Evolutionary conservation across 176 grass and related monocot genomes (phyloP).

Genomic region (Pharus latifolius): DNA sequence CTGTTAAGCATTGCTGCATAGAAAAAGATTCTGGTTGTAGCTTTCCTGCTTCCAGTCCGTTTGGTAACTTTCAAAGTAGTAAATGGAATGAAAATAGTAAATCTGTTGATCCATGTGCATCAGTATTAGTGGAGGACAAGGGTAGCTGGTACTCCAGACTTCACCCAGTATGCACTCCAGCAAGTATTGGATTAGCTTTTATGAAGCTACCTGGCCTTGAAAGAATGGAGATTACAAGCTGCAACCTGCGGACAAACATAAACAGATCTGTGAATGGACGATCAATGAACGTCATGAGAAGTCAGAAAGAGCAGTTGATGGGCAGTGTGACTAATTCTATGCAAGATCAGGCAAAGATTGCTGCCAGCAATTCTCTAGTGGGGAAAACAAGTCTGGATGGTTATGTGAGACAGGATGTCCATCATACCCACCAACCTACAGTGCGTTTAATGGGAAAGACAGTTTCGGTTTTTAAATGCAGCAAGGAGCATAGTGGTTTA

Average conservation of each 20-base stretch:
- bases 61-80: slow-evolving; percentile 19
- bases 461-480: slow-evolving; percentile 39
- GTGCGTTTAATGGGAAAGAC: slow-evolving; percentile 67
- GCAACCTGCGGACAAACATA: not conserved
- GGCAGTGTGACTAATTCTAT: slow-evolving; percentile 7
- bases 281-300: slow-evolving; percentile 6
- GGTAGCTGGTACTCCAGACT: slow-evolving; percentile 27
- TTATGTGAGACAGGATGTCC: slow-evolving; percentile 14
- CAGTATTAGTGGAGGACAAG: slow-evolving; percentile 22
- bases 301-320: slow-evolving; percentile 11
- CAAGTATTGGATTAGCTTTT: slow-evolving; percentile 36
- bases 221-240: slow-evolving; percentile 40
- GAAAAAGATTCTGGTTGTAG: not conserved
- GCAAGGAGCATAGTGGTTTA: slow-evolving; percentile 23
- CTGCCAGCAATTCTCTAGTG: slow-evolving; percentile 4
- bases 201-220: slow-evolving; percentile 55
- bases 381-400: not conserved
- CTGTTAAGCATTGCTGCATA: not conserved
- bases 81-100: slow-evolving; percentile 10
- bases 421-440: slow-evolving; percentile 30
- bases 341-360: slow-evolving; percentile 27
- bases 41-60: slow-evolving; percentile 10
- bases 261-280: slow-evolving; percentile 6
- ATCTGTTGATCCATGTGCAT: not conserved
- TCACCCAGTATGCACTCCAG: slow-evolving; percentile 10